Conservation (phyloP, 192 early-diverging fungal genomes). For the Backusella liffmaniae region DNA sequence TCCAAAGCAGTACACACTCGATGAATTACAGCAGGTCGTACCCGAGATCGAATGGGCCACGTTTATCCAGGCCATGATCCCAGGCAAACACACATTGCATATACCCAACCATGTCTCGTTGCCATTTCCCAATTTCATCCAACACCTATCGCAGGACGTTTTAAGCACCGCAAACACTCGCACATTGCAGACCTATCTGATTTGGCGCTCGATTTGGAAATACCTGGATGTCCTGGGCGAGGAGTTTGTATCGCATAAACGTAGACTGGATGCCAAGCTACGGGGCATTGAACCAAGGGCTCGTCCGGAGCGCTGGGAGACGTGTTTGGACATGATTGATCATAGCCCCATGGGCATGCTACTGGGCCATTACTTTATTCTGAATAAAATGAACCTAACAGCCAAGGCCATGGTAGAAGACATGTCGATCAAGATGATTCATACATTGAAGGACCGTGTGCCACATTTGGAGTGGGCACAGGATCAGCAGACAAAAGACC, state of each 20-base stretch:
- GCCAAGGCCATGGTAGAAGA: conserved; percentile 4
- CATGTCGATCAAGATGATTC: not conserved
- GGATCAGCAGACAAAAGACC: not conserved
- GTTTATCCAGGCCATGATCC: conserved; percentile 5
- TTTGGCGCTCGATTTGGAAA: conserved; percentile 45
- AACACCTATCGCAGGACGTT: conserved; percentile 15
- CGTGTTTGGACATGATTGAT: conserved; percentile 26
- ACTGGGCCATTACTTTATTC: conserved; percentile 44
- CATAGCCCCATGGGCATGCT: conserved; percentile 29
- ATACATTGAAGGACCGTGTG: not conserved
- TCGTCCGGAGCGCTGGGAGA: conserved; percentile 47
- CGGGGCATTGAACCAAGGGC: conserved; percentile 45
- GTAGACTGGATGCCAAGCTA: conserved; percentile 32
- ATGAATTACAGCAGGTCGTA: not conserved
- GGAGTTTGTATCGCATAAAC: conserved; percentile 35
- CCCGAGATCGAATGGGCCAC: conserved; percentile 8
- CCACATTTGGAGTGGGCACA: not conserved
- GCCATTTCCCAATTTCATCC: conserved; percentile 2
- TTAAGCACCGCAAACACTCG: conserved; percentile 34
- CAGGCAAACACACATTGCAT: not conserved
- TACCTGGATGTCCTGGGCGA: conserved; percentile 39
- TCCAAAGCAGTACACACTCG: conserved; percentile 3
- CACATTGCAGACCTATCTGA: conserved; percentile 49
- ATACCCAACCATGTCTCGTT: not conserved
- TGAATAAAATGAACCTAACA: not conserved